A percentile compares a stretch with the other conserved stretches of the same genome.
phyloP scores from a whole-genome alignment of 78 protist genomes.

The Reticulomyxa filosa region DNA sequence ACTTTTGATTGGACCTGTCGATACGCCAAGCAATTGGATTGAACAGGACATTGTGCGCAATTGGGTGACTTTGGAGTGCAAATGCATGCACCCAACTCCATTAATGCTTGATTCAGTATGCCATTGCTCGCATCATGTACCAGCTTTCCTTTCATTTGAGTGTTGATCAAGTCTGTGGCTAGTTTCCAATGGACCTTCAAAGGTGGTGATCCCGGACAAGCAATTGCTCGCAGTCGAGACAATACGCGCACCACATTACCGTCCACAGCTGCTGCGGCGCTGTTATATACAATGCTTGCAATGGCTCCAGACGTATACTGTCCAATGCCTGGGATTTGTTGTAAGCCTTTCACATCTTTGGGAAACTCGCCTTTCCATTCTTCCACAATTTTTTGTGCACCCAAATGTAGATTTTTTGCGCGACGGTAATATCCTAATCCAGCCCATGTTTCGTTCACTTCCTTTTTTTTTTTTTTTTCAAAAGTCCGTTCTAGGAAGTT shows the following conservation, averaged over 20 bases:
- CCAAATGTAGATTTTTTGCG: conserved; percentile 37
- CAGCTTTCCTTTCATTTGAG: neutral
- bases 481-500: too few relatives aligned
- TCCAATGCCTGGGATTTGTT: conserved; percentile 40
- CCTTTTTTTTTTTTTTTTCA: neutral
- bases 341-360: neutral
- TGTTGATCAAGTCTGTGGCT: neutral
- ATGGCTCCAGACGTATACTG: conserved; percentile 45
- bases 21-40: neutral
- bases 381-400: conserved; percentile 21
- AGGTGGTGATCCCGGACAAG: conserved; percentile 23
- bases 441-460: conserved; percentile 36
- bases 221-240: conserved; percentile 34
- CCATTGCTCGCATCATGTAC: conserved; percentile 2
- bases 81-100: conserved; percentile 64
- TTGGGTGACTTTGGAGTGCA: conserved; percentile 35
- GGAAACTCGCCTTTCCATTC: neutral
- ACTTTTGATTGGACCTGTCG: neutral
- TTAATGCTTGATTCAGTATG: conserved; percentile 47
- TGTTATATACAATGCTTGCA: conserved; percentile 32
- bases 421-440: conserved; percentile 68
- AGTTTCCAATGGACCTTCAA: neutral
- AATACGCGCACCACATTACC: conserved; percentile 66
- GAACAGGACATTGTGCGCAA: conserved; percentile 38
- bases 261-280: conserved; percentile 20